Conservation (phyloP, 1,284 basidiomycete genomes). For the Boletus nobilissimus region DNA sequence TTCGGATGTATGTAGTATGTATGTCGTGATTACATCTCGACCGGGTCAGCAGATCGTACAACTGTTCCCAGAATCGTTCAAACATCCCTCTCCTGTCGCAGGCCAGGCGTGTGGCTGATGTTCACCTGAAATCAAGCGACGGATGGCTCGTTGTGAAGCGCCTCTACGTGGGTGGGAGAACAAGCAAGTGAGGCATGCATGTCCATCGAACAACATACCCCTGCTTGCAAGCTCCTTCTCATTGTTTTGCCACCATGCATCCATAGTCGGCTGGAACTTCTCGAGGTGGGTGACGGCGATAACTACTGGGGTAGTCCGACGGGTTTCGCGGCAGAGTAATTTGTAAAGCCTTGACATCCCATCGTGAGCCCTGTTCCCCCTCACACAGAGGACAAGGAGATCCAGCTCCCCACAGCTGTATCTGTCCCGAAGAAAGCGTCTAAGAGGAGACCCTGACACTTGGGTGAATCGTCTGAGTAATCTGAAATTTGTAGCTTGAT, state of each 20-base stretch:
- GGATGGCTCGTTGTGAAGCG: constrained; percentile 32
- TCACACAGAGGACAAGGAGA: constrained; percentile 35
- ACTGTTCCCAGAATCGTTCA: too few relatives aligned
- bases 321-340: constrained; percentile 28
- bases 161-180: constrained; percentile 26
- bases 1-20: too few relatives aligned
- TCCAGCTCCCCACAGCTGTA: constrained; percentile 26
- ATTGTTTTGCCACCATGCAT: constrained; percentile 46
- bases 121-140: constrained; percentile 22
- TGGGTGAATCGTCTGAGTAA: constrained; percentile 21
- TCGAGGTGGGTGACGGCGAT: constrained; percentile 43
- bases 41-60: too few relatives aligned
- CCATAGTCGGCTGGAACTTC: constrained; percentile 38
- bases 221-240: constrained; percentile 15
- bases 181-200: constrained; percentile 41
- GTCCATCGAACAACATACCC: constrained; percentile 37
- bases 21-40: too few relatives aligned
- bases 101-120: not conserved
- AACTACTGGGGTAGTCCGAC: constrained; percentile 36
- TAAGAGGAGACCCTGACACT: not conserved
- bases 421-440: constrained; percentile 33
- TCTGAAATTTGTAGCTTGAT: constrained; percentile 19
- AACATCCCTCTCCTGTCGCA: too few relatives aligned
- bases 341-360: constrained; percentile 28
- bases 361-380: constrained; percentile 24